Evolutionary conservation across 2,329 filamentous ascomycete species (phyloP).

Genomic region (Talaromyces sp.): DNA sequence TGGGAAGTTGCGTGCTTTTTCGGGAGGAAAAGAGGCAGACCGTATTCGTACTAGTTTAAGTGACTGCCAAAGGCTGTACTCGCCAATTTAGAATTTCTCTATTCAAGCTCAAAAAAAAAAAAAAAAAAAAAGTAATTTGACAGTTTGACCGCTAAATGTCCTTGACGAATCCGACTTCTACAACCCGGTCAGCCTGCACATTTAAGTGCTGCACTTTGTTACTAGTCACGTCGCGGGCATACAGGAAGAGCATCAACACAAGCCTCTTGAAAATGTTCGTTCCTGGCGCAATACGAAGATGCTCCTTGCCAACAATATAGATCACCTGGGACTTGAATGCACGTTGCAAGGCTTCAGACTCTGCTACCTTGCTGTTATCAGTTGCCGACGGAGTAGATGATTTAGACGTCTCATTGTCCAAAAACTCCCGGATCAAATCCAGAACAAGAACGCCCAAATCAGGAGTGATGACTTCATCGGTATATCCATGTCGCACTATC

Average conservation of each 20-base stretch:
- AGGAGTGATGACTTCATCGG: constrained; percentile 65
- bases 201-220: constrained; percentile 38
- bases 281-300: constrained; percentile 32
- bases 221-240: constrained; percentile 39
- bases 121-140: neutral
- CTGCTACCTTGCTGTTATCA: constrained; percentile 9
- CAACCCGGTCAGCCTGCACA: constrained; percentile 35
- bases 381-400: neutral
- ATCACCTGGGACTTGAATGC: constrained; percentile 49
- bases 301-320: constrained; percentile 48
- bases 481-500: constrained; percentile 68
- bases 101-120: neutral
- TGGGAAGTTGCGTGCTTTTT: neutral
- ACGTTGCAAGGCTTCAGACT: constrained; percentile 37
- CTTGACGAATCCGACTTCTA: constrained; percentile 44
- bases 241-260: constrained; percentile 35
- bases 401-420: constrained; percentile 35
- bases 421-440: constrained; percentile 55
- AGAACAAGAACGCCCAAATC: constrained; percentile 61
- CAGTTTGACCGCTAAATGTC: constrained; percentile 25
- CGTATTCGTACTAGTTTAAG: neutral
- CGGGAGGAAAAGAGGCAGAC: neutral
- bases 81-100: neutral
- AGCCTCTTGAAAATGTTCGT: constrained; percentile 28
- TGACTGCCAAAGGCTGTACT: neutral